Base-by-base conservation (phyloP, 352 stramenopile species). In the Pythium aphanidermatum region DNA sequence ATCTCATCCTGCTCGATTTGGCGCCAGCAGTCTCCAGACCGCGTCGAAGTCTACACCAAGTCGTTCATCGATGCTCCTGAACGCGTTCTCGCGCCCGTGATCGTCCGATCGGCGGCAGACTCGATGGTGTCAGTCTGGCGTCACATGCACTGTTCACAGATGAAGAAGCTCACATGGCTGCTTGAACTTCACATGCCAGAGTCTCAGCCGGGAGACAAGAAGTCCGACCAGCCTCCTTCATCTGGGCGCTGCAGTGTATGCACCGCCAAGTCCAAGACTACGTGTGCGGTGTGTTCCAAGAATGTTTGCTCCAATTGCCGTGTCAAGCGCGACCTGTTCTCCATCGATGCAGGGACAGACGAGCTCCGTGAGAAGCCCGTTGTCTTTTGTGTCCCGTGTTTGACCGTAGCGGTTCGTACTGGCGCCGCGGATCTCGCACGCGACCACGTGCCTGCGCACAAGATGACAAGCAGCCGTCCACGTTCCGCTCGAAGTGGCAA, bases 1-100 rank as follows among this genome's bases (percentile, higher is more conserved):
- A 41, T 70, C 31, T 83, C 73, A 0, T 45, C 70, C n/a, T 63
- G 54, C 14, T 49, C 51, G 7, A 39, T 85, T 31, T 83, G 61
- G 48, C 65, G 70, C 1, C 60, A 75, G 38, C 46, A 41, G 19
- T 16, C 12, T 3, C 11, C 24, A 1, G 47, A 50, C 42, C 28
- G 36, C 26, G 41, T 63, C 19, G 38, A 63, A 20, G 42, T 58
- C 8, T 63, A 58, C 37, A 37, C 45, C 29, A 41, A 31, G 24
- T 39, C 47, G 11, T 51, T 58, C 21, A 17, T 58, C 5, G 46
- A 57, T 4, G n/a, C 42, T 9, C 55, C 43, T 16, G 42, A 63
- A 5, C 29, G 44, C 10, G 30, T 63, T 2, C 23, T 49, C 5
- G 17, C 26, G 12, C 41, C 40, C 4, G 14, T 57, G 24, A 30